Percentiles rank a stretch among this genome's conserved stretches.
These are phyloP conservation scores for Cicer arietinum DNA, from an alignment of 306 rosid genomes.

Conservation along the genomic window DNA sequence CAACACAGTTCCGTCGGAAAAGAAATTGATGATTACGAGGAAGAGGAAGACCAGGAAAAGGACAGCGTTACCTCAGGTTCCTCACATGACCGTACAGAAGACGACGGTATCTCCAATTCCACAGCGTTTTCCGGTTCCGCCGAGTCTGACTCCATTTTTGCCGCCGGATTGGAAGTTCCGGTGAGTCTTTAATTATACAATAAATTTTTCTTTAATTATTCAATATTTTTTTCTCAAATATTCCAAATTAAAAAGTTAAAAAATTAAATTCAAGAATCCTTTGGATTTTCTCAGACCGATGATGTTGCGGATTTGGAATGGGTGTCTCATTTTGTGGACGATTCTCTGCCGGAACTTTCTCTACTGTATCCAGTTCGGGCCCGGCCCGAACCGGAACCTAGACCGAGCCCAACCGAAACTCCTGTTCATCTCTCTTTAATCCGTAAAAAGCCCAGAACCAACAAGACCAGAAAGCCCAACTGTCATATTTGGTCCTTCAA, in stretches of 20 bases:
- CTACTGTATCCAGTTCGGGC: slow-evolving; percentile 46
- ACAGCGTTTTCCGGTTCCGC: slow-evolving; percentile 43
- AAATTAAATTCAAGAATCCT: neutral
- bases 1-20: slow-evolving; percentile 50
- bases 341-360: slow-evolving; percentile 60
- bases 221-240: neutral
- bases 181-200: slow-evolving; percentile 38
- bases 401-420: slow-evolving; percentile 19
- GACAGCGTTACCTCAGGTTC: slow-evolving; percentile 48
- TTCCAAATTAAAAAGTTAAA: neutral
- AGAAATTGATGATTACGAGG: slow-evolving; percentile 50
- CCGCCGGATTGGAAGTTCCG: slow-evolving; percentile 70
- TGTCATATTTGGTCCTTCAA: slow-evolving; percentile 45
- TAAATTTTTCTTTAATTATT: neutral
- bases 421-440: slow-evolving; percentile 36
- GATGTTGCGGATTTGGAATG: slow-evolving; percentile 83
- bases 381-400: slow-evolving; percentile 52
- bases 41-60: slow-evolving; percentile 52
- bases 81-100: slow-evolving; percentile 50
- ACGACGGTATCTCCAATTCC: slow-evolving; percentile 54
- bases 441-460: slow-evolving; percentile 62
- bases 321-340: slow-evolving; percentile 94
- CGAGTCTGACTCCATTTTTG: slow-evolving; percentile 61
- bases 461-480: slow-evolving; percentile 50
- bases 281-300: slow-evolving; percentile 59